A percentile compares a stretch with the other conserved stretches of the same genome.
These are phyloP conservation scores for Rhodotorula sp. DNA, from an alignment of 1,284 basidiomycete species.

Conservation along the genomic window DNA sequence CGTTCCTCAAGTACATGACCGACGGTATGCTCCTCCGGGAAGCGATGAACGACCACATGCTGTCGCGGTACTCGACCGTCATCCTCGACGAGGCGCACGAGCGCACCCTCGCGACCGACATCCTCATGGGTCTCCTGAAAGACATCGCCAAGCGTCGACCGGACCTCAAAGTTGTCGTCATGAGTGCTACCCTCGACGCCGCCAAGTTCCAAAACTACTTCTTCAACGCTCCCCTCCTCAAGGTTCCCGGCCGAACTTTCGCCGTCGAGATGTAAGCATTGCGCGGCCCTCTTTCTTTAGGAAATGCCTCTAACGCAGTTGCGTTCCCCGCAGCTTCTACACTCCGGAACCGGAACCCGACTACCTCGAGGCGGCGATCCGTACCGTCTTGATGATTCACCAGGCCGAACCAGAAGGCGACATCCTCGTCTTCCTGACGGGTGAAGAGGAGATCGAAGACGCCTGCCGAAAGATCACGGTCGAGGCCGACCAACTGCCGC, in stretches of 20 bases:
- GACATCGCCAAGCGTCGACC: slow-evolving; percentile 73
- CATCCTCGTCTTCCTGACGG: slow-evolving; percentile 90
- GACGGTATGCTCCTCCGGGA: slow-evolving; percentile 95
- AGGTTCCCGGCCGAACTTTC: slow-evolving; percentile 94
- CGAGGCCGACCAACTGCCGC: slow-evolving; percentile 79
- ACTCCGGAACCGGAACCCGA: slow-evolving; percentile 94
- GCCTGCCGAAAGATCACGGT: slow-evolving; percentile 89
- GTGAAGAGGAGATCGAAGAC: slow-evolving; percentile 98
- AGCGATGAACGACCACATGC: slow-evolving; percentile 92
- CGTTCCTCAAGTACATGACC: slow-evolving; percentile 98
- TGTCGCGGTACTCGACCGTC: slow-evolving; percentile 90
- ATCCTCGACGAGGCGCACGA: slow-evolving; percentile 99
- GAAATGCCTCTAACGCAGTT: neutral
- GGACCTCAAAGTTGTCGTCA: slow-evolving; percentile 96
- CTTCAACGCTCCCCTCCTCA: slow-evolving; percentile 84
- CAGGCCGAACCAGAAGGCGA: slow-evolving; percentile 93
- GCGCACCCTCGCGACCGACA: slow-evolving; percentile 95
- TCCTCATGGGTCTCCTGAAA: slow-evolving; percentile 87
- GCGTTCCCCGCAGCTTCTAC: slow-evolving; percentile 62
- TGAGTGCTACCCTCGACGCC: slow-evolving; percentile 97
- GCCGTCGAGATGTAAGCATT: slow-evolving; percentile 69
- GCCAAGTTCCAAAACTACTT: slow-evolving; percentile 98
- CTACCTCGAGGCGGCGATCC: slow-evolving; percentile 95
- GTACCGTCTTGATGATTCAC: slow-evolving; percentile 96
- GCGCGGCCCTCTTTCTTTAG: too few relatives aligned